A percentile compares a stretch with the other conserved stretches of the same genome.
phyloP scores from a whole-genome alignment of 1,284 basidiomycete genomes.

The Agroathelia rolfsii region DNA sequence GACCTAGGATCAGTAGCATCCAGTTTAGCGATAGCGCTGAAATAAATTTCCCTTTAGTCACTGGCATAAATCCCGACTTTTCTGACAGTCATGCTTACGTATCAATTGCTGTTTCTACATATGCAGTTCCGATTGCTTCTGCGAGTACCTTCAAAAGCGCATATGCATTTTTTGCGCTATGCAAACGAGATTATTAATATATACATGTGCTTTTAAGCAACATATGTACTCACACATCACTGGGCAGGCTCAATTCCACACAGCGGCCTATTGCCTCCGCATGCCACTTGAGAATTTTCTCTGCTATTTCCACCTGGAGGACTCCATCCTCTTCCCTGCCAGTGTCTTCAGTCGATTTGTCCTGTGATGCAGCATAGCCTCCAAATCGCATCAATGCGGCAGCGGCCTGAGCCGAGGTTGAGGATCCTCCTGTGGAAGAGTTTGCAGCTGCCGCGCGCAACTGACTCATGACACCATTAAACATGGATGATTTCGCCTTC shows the following conservation, averaged over 20 bases:
- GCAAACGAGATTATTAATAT: slow-evolving; percentile 5
- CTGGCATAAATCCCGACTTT: too few relatives aligned
- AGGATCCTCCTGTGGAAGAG: slow-evolving; percentile 44
- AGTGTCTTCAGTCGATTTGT: slow-evolving; percentile 56
- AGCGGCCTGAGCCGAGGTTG: slow-evolving; percentile 71
- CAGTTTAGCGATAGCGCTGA: slow-evolving; percentile 62
- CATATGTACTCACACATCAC: slow-evolving; percentile 64
- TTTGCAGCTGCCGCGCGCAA: slow-evolving; percentile 72
- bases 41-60: too few relatives aligned
- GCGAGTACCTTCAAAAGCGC: slow-evolving; percentile 80
- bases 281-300: slow-evolving; percentile 92
- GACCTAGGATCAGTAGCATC: slow-evolving; percentile 66
- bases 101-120: slow-evolving; percentile 87
- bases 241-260: slow-evolving; percentile 72
- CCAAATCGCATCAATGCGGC: slow-evolving; percentile 77
- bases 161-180: slow-evolving; percentile 85
- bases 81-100: too few relatives aligned
- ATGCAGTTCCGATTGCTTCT: slow-evolving; percentile 79
- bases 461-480: slow-evolving; percentile 90
- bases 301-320: slow-evolving; percentile 67
- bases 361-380: slow-evolving; percentile 53
- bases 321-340: slow-evolving; percentile 74
- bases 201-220: not conserved
- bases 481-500: slow-evolving; percentile 78
- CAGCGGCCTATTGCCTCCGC: slow-evolving; percentile 90